A percentile compares a stretch with the other conserved stretches of the same genome.
Conservation (phyloP, 768 basidiomycete genomes). For the Termitomyces sp. region DNA sequence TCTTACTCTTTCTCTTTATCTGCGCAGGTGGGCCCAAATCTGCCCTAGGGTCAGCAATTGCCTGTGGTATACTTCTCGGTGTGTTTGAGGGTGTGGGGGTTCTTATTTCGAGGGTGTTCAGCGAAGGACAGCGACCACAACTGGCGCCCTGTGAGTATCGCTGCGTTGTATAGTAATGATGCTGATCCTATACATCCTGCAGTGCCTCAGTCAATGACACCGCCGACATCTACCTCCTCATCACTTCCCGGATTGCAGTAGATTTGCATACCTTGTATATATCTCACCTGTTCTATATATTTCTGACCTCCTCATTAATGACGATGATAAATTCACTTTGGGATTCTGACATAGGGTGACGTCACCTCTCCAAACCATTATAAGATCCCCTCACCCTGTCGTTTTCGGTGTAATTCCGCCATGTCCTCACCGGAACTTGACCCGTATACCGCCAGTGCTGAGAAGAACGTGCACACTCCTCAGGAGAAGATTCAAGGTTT, state of each 20-base stretch:
- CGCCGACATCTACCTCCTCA: conserved; percentile 36
- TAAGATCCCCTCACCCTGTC: conserved; percentile 7
- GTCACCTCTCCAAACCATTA: conserved; percentile 14
- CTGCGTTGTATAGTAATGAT: not conserved
- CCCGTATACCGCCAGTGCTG: conserved; percentile 64
- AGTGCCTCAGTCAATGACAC: conserved; percentile 55
- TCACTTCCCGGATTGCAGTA: conserved; percentile 42
- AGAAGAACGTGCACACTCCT: conserved; percentile 48
- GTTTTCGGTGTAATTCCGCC: not conserved
- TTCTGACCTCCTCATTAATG: conserved; percentile 10
- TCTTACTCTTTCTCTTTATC: conserved; percentile 3
- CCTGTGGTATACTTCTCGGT: conserved; percentile 93
- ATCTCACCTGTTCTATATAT: conserved; percentile 27
- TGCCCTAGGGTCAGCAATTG: conserved; percentile 88
- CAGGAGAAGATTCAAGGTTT: conserved; percentile 64
- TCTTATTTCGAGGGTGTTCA: conserved; percentile 82
- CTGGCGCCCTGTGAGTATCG: conserved; percentile 64
- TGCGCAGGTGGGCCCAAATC: conserved; percentile 83
- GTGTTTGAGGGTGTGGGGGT: conserved; percentile 96
- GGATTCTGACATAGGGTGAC: conserved; percentile 9
- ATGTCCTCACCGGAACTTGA: conserved; percentile 43
- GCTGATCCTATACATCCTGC: conserved; percentile 6
- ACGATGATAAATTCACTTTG: conserved; percentile 3
- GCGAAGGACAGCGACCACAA: conserved; percentile 75
- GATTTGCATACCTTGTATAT: conserved; percentile 34